Evolutionary conservation across 1,139 yeast genomes (phyloP), one percentile per base, ranked within the genome.

Genomic region (Kurtzmaniella quercitrusa): DNA sequence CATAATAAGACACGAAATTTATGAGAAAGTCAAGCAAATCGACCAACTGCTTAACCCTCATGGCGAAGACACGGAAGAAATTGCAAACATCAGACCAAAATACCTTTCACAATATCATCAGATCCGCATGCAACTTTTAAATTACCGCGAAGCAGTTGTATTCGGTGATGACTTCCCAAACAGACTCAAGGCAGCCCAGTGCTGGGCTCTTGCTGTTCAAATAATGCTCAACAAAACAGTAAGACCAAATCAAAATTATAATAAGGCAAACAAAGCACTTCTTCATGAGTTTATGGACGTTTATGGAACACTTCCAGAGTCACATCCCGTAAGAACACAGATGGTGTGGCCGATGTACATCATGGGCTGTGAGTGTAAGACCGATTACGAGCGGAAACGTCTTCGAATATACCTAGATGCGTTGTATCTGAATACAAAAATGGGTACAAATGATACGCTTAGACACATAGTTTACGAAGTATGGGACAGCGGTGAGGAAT

Each of bases 301-400:
- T 2, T 76, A 76, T 49, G 61, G 65, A 2, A 56, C 73, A 0
- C 59, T 77, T 66, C 68, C 73, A 18, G 53, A 71, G 1, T 52
- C 54, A 6, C 65, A 75, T 1, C 78, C 80, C 2, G 55, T 70
- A 20, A 72, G 75, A 2, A 75, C 80, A 1, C 82, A 77, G 50
- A 77, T 77, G 82, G 80, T 77, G 2, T 77, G 82, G 82, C 82
- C 82, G 0, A 61, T 76, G 1, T 74, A 72, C 52, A 72, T 74
- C 7, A 61, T 76, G 38, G 76, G 73, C 1, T 61, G 78, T 39
- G 69, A 66, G 46, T 68, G 76, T 42, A 48, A 51, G 12, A 58
- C 65, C 0, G 51, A 45, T 0, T 58, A 49, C 17, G 74, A 73
- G 39, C 51, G 67, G 39, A 41, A 46, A 0, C 45, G 45, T 3